These are phyloP conservation scores for Lipomyces yamanashiensis DNA, from an alignment of 805 yeast species.

Conservation along the genomic window DNA sequence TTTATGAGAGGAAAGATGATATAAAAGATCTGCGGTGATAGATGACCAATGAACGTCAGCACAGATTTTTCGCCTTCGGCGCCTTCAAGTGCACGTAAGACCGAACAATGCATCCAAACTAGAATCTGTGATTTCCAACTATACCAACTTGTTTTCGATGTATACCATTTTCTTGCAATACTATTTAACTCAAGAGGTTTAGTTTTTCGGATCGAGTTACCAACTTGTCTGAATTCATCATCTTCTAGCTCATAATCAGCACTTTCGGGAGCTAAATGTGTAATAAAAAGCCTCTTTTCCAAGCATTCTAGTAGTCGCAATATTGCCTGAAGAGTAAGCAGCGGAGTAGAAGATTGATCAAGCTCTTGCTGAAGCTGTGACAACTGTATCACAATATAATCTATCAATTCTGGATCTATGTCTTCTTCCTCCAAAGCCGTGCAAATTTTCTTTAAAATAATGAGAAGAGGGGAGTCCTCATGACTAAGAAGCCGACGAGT, in stretches of 20 bases:
- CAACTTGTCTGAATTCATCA: neutral
- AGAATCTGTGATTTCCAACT: neutral
- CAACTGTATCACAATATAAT: neutral
- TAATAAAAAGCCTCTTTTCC: neutral
- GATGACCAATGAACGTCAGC: neutral
- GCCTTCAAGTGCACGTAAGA: neutral
- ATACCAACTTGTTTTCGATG: neutral
- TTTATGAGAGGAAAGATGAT: neutral
- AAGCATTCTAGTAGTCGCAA: neutral
- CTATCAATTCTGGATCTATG: neutral
- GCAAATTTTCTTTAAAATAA: neutral
- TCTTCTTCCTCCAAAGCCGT: neutral
- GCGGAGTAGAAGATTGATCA: neutral
- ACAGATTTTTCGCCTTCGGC: neutral
- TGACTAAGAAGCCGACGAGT: neutral
- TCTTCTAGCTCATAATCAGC: neutral
- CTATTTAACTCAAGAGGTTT: neutral
- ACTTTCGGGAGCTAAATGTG: neutral
- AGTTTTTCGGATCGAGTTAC: neutral
- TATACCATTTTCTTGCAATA: slow-evolving; percentile 2
- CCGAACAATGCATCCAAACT: neutral
- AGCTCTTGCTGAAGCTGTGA: neutral
- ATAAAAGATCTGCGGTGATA: neutral
- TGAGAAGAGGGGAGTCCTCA: neutral
- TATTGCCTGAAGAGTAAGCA: neutral